Evolutionary conservation across 768 basidiomycete genomes (phyloP).

Genomic region (Phlebiopsis flavidoalba): DNA sequence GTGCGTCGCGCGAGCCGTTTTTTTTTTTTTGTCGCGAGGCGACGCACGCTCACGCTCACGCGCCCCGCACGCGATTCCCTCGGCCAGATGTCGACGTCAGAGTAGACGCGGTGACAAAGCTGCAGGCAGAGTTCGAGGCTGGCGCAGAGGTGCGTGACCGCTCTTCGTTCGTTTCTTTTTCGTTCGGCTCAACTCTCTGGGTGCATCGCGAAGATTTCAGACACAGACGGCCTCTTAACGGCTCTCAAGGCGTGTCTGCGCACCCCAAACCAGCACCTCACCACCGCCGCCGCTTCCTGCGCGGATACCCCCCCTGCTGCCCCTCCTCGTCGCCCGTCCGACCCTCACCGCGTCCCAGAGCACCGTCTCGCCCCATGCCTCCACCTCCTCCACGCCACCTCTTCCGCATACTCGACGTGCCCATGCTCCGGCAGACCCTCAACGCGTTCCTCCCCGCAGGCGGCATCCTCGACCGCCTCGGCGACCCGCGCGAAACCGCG

Average conservation of each 20-base stretch:
- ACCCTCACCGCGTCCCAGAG: conserved; percentile 17
- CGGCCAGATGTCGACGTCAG: conserved; percentile 70
- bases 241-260: conserved; percentile 72
- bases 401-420: conserved; percentile 45
- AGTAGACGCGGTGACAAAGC: conserved; percentile 74
- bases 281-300: conserved; percentile 67
- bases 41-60: background rate
- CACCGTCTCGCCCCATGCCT: conserved; percentile 32
- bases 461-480: conserved; percentile 78
- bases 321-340: conserved; percentile 45
- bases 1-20: conserved; percentile 14
- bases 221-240: conserved; percentile 65
- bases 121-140: conserved; percentile 70
- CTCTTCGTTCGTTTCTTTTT: background rate
- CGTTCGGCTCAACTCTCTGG: background rate
- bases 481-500: conserved; percentile 68
- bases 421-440: conserved; percentile 51
- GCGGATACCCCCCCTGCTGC: conserved; percentile 63
- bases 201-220: conserved; percentile 48
- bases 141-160: conserved; percentile 53
- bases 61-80: conserved; percentile 3
- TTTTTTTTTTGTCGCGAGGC: no score
- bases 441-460: conserved; percentile 67
- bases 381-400: conserved; percentile 45
- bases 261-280: conserved; percentile 77